Base-by-base conservation (phyloP, 108 stramenopile species). In the Stephanodiscus minutulus region DNA sequence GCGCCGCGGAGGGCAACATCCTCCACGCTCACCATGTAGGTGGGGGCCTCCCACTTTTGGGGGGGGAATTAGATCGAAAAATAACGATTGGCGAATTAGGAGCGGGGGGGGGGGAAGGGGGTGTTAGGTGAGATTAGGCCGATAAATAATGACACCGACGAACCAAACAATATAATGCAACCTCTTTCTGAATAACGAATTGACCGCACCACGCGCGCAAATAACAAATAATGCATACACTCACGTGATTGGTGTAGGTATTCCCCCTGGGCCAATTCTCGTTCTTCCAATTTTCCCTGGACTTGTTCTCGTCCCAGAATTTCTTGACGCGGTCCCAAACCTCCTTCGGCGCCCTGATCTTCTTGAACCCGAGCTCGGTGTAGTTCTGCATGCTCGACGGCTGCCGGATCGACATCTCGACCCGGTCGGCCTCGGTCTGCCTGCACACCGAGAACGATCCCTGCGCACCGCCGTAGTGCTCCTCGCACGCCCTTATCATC, bases 371-470 rank as follows among this genome's bases (percentile, higher is more conserved):
- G 52, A 82, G 48, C 24, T 79, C 57, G 20, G 90, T 91, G 65
- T 89, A 89, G 58, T 88, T 90, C 54, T 82, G 83, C 91, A 95
- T 92, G 48, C 76, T 74, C 37, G 79, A 66, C 5, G 91, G 89
- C 66, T 95, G 93, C 27, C 93, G 79, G 4, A 89, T 50, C 21
- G 66, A 81, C 93, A 95, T 95, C 55, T 83, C 88, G 39, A 95
- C 70, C 1, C 93, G 88, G 46, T 92, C 93, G 5, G 72, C 36
- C 74, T 95, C 93, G 25, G 82, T 91, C 17, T 64, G 31, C 1
- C 17, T 15, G 60, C 93, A 94, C 7, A 17, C 33, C 18, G 57
- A 74, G 10, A 44, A 20, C 24, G 43, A 31, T 28, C 58, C 11
- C 58, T 66, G 49, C n/a, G n/a, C n/a, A n/a, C 70, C 73, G 29